Percentiles rank a stretch among this genome's conserved stretches.
These are phyloP conservation scores for Penicillium parvum DNA, from an alignment of 495 filamentous ascomycete species.

Conservation along the genomic window DNA sequence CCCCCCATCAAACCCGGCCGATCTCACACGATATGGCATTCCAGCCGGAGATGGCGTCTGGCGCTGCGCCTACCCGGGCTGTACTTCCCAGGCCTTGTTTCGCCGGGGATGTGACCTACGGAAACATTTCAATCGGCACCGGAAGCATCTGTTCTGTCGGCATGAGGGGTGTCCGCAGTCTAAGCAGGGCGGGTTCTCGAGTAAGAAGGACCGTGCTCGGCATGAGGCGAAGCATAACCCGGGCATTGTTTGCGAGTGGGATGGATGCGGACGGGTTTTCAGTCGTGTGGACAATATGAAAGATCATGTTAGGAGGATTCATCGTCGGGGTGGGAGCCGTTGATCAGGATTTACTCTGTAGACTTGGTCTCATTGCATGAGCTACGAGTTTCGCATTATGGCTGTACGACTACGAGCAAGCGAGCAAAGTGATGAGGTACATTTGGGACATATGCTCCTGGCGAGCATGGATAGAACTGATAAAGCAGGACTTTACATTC, in stretches of 20 bases:
- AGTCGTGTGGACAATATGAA: slow-evolving; percentile 65
- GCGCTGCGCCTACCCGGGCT: slow-evolving; percentile 56
- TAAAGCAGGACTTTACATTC: too few species aligned
- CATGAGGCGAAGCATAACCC: slow-evolving; percentile 64
- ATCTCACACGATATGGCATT: slow-evolving; percentile 32
- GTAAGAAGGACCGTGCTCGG: slow-evolving; percentile 58
- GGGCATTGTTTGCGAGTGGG: slow-evolving; percentile 53
- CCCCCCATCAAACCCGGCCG: slow-evolving; percentile 16
- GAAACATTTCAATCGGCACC: slow-evolving; percentile 61
- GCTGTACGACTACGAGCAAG: background rate
- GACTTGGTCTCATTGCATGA: too few species aligned
- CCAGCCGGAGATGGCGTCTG: slow-evolving; percentile 35
- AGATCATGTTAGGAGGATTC: slow-evolving; percentile 50
- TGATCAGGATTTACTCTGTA: background rate
- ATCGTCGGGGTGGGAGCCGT: slow-evolving; percentile 21
- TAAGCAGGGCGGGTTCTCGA: slow-evolving; percentile 54
- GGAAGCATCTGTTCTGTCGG: slow-evolving; percentile 59
- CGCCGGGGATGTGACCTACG: slow-evolving; percentile 59
- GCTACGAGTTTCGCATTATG: background rate
- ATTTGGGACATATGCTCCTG: too few species aligned
- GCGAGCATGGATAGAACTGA: too few species aligned
- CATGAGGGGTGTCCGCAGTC: slow-evolving; percentile 56
- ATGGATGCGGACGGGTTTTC: slow-evolving; percentile 55
- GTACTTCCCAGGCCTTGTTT: slow-evolving; percentile 52
- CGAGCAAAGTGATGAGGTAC: too few species aligned